Base-by-base conservation (phyloP, 2,329 filamentous ascomycete species). In the Coniella lustricola region DNA sequence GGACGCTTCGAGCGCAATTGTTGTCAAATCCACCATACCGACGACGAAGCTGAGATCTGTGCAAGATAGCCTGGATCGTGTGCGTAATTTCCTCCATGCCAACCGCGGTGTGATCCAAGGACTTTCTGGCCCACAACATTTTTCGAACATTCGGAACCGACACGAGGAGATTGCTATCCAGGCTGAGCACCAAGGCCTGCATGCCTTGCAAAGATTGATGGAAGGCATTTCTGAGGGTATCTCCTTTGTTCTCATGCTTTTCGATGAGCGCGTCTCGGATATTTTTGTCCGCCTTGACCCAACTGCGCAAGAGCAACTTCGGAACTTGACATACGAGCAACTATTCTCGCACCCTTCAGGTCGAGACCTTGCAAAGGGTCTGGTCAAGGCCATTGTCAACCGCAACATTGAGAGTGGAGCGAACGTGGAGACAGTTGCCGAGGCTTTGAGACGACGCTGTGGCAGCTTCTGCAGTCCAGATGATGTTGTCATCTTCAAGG, bases 341-440 rank as follows among this genome's bases (percentile, higher is more conserved):
- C 79, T 98, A 0, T 97, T 98, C 64, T 87, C 88, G 3, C 82
- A 85, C 36, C 68, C 76, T 5, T 76, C 82, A 16, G 93, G 93
- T 29, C 89, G 89, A 58, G 89, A 95, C 10, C 78, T 97, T 20
- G 94, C 91, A 3, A 96, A 95, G 66, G 79, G 95, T 48, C 75
- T 98, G 1, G 93, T 98, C 49, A 98, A 97, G 65, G 90, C 91
- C 1, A 97, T 98, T 60, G 93, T 98, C 47, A 97, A 97, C 65
- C 84, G 90, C 60, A 98, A 95, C 64, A 98, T 98, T 58, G 87
- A 91, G 50, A 95, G 89, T 60, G 93, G 94, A 9, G 91, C 90
- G 4, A 98, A 97, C 55, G 91, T 98, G 17, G 94, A 98, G 68
- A 96, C 90, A 0, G 90, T 98, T 20, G 91, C 93, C 0, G 93